Evolutionary conservation across 139 green algal genomes (phyloP), one percentile per base, ranked within the genome.

Genomic region (Eudorina sp.): DNA sequence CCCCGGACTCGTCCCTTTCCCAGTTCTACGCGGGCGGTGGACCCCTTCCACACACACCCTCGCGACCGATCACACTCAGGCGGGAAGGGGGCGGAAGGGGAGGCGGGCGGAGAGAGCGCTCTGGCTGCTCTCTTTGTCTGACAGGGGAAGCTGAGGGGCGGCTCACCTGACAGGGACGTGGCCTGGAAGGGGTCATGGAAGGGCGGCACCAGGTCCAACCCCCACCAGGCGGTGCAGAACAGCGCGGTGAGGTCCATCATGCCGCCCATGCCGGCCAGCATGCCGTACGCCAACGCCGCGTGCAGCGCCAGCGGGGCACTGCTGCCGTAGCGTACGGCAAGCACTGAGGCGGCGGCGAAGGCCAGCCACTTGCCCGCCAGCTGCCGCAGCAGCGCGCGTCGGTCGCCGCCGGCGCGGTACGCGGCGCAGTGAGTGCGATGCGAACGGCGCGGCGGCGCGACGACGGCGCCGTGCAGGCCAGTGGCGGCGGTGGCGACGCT

Each of bases 121-220:
- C n/a, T n/a, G n/a, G n/a, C n/a, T n/a, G n/a, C n/a, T n/a, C n/a
- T n/a, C n/a, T n/a, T n/a, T n/a, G n/a, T n/a, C n/a, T n/a, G n/a
- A n/a, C n/a, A n/a, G n/a, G n/a, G n/a, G n/a, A n/a, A n/a, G n/a
- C n/a, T n/a, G n/a, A n/a, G n/a, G n/a, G n/a, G n/a, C n/a, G n/a
- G n/a, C 53, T n/a, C 48, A 88, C 83, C 83, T 81, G 68, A 53
- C 83, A 88, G 83, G 11, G 68, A 82, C 4, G 83, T 88, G 48
- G 68, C 48, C 34, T 13, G 14, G 48, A 88, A 81, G 66, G 83
- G 83, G 36, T 58, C 25, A 3, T 43, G 13, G 51, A 88, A 88
- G 48, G 66, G 83, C 36, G 68, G 83, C 68, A 81, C 83, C 66
- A 88, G 48, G 23, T 88, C 68, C 68, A 88, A 7, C 8, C 46